phyloP scores from a whole-genome alignment of 2,329 filamentous ascomycete genomes.

The Pyricularia grisea region DNA sequence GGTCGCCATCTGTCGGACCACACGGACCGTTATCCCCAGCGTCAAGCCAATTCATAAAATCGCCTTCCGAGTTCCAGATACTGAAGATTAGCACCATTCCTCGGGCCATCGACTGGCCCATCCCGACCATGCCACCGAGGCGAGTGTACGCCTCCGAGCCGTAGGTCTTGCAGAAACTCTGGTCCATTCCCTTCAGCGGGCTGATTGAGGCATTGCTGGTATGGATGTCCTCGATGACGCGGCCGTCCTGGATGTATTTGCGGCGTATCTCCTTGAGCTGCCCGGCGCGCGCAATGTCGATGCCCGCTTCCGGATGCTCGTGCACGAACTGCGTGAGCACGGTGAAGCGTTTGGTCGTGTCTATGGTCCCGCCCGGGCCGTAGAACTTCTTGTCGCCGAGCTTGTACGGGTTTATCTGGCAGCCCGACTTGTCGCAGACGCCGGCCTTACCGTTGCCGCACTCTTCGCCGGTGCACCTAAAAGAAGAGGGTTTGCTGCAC shows the following conservation, averaged over 20 bases:
- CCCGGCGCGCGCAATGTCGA: constrained; percentile 10
- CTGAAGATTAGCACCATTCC: constrained; percentile 45
- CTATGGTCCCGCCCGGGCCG: constrained; percentile 13
- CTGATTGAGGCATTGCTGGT: constrained; percentile 8
- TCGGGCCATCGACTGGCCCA: constrained; percentile 27
- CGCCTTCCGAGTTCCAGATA: constrained; percentile 44
- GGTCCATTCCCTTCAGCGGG: constrained; percentile 10
- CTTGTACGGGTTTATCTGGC: constrained; percentile 23
- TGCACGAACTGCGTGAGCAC: constrained; percentile 39
- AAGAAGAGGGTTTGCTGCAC: constrained; percentile 27
- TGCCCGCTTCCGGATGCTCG: constrained; percentile 13
- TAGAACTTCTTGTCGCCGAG: constrained; percentile 17
- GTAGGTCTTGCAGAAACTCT: constrained; percentile 12
- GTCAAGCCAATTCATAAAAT: constrained; percentile 50
- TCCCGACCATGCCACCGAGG: constrained; percentile 17
- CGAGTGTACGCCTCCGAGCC: constrained; percentile 15
- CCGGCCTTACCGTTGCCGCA: constrained; percentile 11
- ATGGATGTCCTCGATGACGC: constrained; percentile 25
- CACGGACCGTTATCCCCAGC: constrained; percentile 41
- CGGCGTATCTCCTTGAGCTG: constrained; percentile 34
- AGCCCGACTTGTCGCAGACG: constrained; percentile 22
- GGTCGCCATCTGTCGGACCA: constrained; percentile 41
- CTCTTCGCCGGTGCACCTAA: constrained; percentile 21
- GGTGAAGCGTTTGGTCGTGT: constrained; percentile 19
- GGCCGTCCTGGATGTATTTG: constrained; percentile 37